Conservation (phyloP, 2,329 filamentous ascomycete species). For the Penicillium sp. region DNA sequence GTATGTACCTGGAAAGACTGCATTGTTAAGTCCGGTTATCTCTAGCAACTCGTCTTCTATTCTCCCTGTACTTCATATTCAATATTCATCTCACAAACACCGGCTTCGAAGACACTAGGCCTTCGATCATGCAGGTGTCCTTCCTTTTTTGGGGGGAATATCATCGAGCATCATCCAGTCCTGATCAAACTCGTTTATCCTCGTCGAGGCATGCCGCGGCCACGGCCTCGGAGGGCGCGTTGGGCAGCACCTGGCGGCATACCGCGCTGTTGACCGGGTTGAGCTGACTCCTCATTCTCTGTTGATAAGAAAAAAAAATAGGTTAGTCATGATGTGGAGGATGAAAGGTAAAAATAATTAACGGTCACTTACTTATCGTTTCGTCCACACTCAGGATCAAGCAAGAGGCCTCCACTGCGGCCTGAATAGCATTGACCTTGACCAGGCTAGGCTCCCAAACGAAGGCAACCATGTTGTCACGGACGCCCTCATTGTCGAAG, state of each 20-base stretch:
- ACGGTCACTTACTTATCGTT: conserved; percentile 71
- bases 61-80: conserved; percentile 11
- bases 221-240: conserved; percentile 78
- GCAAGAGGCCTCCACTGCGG: conserved; percentile 91
- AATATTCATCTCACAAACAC: conserved; percentile 9
- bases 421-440: conserved; percentile 96
- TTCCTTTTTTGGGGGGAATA: conserved; percentile 15
- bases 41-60: conserved; percentile 12
- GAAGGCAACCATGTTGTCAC: conserved; percentile 91
- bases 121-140: conserved; percentile 1
- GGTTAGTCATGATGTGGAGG: conserved; percentile 16
- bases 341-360: not conserved
- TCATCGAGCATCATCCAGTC: conserved; percentile 22
- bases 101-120: conserved; percentile 9
- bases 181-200: conserved; percentile 26
- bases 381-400: conserved; percentile 95
- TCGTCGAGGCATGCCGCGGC: conserved; percentile 74
- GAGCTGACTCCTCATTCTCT: conserved; percentile 87
- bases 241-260: conserved; percentile 82
- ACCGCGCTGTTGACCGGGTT: conserved; percentile 73
- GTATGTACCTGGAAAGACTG: conserved; percentile 9
- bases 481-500: conserved; percentile 85
- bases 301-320: conserved; percentile 11
- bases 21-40: conserved; percentile 5
- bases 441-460: conserved; percentile 97